Evolutionary conservation across 169 alveolate genomes (phyloP).

Genomic region (Plasmodium ovale): DNA sequence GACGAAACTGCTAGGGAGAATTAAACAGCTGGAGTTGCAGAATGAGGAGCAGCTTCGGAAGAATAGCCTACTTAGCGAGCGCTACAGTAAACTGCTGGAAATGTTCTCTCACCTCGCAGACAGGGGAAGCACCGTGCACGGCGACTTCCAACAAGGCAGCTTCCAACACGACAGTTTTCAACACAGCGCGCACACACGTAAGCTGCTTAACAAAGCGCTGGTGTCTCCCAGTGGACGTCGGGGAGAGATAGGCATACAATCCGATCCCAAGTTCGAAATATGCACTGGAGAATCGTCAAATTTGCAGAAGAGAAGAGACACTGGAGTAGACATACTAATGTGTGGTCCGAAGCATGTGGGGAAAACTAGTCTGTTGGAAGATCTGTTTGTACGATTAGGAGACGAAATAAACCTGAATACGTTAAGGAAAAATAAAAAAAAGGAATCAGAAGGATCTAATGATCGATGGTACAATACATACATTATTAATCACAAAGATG

Average conservation of each 20-base stretch:
- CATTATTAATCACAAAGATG: constrained; percentile 15
- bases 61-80: constrained; percentile 18
- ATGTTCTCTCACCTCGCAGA: constrained; percentile 13
- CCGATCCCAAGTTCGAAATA: neutral
- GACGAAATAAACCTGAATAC: constrained; percentile 49
- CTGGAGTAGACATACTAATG: constrained; percentile 65
- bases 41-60: constrained; percentile 28
- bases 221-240: neutral
- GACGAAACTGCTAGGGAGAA: constrained; percentile 3
- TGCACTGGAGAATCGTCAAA: neutral
- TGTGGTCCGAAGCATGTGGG: constrained; percentile 79
- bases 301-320: constrained; percentile 9
- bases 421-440: constrained; percentile 62
- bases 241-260: neutral
- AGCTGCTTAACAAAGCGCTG: neutral
- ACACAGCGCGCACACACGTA: neutral
- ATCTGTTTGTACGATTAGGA: constrained; percentile 62
- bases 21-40: constrained; percentile 32
- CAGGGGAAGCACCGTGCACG: neutral
- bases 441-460: neutral
- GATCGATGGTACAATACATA: constrained; percentile 11
- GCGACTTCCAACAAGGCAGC: neutral
- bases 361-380: constrained; percentile 70
- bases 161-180: neutral
- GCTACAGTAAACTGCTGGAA: constrained; percentile 17